phyloP scores from a whole-genome alignment of 164 flowering plant species.

The Chimonanthus salicifolius region DNA sequence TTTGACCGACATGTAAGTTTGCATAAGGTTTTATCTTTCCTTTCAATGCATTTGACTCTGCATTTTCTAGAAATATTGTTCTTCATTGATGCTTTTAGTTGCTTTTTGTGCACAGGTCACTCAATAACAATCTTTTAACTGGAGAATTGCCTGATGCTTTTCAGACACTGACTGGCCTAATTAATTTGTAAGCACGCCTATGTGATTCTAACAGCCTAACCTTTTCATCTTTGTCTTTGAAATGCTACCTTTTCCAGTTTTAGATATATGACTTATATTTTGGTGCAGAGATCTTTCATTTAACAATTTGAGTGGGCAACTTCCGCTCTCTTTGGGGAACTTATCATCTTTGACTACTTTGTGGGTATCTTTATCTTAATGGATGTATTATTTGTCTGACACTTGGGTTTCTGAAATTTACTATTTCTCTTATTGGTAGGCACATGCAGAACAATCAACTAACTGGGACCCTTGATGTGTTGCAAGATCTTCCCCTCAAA shows the following conservation, averaged over 20 bases:
- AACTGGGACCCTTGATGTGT: conserved; percentile 81
- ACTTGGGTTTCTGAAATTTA: not conserved
- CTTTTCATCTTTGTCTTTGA: not conserved
- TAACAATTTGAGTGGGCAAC: conserved; percentile 73
- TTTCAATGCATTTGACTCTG: not conserved
- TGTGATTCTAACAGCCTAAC: not conserved
- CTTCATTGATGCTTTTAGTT: conserved; percentile 6
- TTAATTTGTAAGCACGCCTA: conserved; percentile 53
- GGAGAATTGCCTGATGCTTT: conserved; percentile 81
- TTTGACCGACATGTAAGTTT: conserved; percentile 57
- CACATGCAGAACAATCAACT: conserved; percentile 80
- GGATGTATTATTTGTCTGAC: not conserved
- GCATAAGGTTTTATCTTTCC: not conserved
- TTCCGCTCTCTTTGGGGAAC: conserved; percentile 56
- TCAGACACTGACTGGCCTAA: conserved; percentile 37
- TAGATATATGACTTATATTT: conserved; percentile 3
- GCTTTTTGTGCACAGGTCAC: conserved; percentile 47
- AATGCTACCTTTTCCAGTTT: conserved; percentile 1
- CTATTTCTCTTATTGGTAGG: conserved; percentile 37
- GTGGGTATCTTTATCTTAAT: conserved; percentile 35
- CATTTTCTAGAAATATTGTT: not conserved
- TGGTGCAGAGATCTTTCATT: conserved; percentile 70
- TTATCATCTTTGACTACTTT: conserved; percentile 53
- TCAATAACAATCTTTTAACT: conserved; percentile 51
- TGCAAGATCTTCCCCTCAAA: conserved; percentile 70